Conservation (phyloP, 495 filamentous ascomycete genomes). For the Penicillium pulvis region DNA sequence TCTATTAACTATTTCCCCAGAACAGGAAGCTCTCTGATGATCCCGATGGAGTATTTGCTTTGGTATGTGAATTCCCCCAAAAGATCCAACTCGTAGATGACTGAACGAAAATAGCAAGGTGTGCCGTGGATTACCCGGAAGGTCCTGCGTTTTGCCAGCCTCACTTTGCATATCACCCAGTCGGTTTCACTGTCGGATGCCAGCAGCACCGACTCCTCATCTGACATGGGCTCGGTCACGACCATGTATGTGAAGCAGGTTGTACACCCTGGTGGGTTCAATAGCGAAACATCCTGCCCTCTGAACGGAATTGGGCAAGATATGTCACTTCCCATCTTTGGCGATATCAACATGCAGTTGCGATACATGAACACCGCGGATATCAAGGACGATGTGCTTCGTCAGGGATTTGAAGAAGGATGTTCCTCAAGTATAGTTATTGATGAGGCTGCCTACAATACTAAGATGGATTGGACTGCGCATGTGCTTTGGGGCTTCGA, state of each 20-base stretch:
- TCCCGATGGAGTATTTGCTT: constrained; percentile 18
- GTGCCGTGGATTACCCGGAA: constrained; percentile 24
- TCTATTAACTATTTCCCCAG: constrained; percentile 1
- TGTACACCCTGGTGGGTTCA: constrained; percentile 19
- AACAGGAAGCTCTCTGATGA: constrained; percentile 26
- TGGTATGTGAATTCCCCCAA: constrained; percentile 11
- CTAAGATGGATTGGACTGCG: constrained; percentile 20
- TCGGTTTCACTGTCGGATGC: constrained; percentile 1
- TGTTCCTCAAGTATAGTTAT: constrained; percentile 15
- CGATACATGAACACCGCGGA: constrained; percentile 8
- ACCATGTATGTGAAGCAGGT: constrained; percentile 21
- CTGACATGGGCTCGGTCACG: constrained; percentile 2
- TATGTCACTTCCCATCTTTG: constrained; percentile 23
- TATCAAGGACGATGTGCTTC: constrained; percentile 15
- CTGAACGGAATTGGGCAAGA: constrained; percentile 16
- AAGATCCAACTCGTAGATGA: neutral
- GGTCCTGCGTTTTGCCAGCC: constrained; percentile 15
- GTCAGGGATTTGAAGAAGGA: constrained; percentile 1
- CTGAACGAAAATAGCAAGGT: constrained; percentile 20
- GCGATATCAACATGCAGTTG: constrained; percentile 19
- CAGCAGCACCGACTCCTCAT: neutral
- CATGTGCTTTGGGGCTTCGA: constrained; percentile 27
- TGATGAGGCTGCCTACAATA: constrained; percentile 21
- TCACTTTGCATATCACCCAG: constrained; percentile 22
- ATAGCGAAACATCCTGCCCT: constrained; percentile 16